Percentiles rank a stretch among this genome's conserved stretches.
These are phyloP conservation scores for Acorus calamus DNA, from an alignment of 106 monocot species.

Conservation along the genomic window DNA sequence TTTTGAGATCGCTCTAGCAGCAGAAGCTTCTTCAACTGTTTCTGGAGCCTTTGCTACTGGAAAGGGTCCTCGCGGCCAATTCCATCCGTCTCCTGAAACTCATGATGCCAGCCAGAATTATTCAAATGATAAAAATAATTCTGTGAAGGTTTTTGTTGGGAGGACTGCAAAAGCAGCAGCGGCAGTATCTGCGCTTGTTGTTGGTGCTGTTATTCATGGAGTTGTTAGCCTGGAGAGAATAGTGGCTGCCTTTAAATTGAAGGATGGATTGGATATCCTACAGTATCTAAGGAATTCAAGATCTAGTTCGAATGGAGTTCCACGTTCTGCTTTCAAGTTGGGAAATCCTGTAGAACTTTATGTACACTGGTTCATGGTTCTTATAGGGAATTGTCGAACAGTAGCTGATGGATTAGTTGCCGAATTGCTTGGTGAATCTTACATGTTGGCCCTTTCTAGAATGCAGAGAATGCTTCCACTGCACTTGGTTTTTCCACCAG, in stretches of 20 bases:
- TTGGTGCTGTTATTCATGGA: constrained; percentile 80
- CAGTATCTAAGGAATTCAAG: constrained; percentile 66
- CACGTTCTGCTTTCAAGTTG: constrained; percentile 54
- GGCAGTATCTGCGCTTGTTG: constrained; percentile 78
- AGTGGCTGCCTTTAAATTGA: constrained; percentile 66
- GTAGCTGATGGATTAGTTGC: constrained; percentile 75
- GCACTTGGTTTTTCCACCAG: constrained; percentile 54
- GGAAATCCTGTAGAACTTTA: constrained; percentile 53
- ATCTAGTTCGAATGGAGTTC: constrained; percentile 69
- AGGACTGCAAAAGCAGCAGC: constrained; percentile 63
- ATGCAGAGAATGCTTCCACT: constrained; percentile 85
- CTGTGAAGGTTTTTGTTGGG: constrained; percentile 37
- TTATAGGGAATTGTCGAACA: constrained; percentile 73
- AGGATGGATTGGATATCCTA: constrained; percentile 77
- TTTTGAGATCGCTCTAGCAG: constrained; percentile 73
- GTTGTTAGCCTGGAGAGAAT: constrained; percentile 69
- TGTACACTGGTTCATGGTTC: constrained; percentile 85
- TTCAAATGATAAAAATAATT: constrained; percentile 59
- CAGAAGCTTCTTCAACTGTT: constrained; percentile 75
- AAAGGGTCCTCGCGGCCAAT: constrained; percentile 61
- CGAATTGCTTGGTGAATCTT: constrained; percentile 80
- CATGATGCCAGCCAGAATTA: constrained; percentile 46
- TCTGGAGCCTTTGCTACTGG: constrained; percentile 42
- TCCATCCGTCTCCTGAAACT: constrained; percentile 62
- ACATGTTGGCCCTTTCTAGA: constrained; percentile 57